Conservation (phyloP, 1,139 yeast species). For the Barnettozyma hawaiiensis region DNA sequence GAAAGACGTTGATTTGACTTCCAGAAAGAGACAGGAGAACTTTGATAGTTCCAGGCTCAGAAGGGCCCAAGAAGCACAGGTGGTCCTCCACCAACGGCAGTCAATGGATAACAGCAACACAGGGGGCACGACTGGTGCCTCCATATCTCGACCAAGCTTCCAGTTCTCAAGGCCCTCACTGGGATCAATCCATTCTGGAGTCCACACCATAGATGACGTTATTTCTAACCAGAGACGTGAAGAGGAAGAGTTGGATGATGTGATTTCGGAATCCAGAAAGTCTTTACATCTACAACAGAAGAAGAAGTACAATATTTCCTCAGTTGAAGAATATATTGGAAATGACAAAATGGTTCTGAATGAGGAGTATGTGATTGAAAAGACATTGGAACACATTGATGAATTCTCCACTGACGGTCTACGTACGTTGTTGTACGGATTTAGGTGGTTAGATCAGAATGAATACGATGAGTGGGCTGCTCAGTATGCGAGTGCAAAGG, state of each 20-base stretch:
- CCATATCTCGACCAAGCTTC: conserved; percentile 22
- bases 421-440: conserved; percentile 81
- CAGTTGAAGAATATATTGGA: conserved; percentile 39
- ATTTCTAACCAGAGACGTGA: conserved; percentile 42
- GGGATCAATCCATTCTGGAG: conserved; percentile 19
- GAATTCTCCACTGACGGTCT: conserved; percentile 93
- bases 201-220: conserved; percentile 52
- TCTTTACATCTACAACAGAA: conserved; percentile 61
- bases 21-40: conserved; percentile 56
- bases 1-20: conserved; percentile 52
- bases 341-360: conserved; percentile 60
- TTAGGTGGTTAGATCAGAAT: conserved; percentile 56
- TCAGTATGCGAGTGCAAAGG: conserved; percentile 69
- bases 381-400: conserved; percentile 84
- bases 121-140: background rate
- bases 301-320: conserved; percentile 38
- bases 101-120: conserved; percentile 23
- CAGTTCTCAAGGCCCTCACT: conserved; percentile 22
- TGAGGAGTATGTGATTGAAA: conserved; percentile 74
- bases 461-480: conserved; percentile 64
- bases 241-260: conserved; percentile 53
- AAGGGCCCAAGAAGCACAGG: conserved; percentile 75
- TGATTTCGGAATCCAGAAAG: conserved; percentile 53
- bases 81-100: conserved; percentile 50
- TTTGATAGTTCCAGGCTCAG: conserved; percentile 55